Conservation (phyloP, 768 basidiomycete species). For the Chalciporus pseudorubinellus region DNA sequence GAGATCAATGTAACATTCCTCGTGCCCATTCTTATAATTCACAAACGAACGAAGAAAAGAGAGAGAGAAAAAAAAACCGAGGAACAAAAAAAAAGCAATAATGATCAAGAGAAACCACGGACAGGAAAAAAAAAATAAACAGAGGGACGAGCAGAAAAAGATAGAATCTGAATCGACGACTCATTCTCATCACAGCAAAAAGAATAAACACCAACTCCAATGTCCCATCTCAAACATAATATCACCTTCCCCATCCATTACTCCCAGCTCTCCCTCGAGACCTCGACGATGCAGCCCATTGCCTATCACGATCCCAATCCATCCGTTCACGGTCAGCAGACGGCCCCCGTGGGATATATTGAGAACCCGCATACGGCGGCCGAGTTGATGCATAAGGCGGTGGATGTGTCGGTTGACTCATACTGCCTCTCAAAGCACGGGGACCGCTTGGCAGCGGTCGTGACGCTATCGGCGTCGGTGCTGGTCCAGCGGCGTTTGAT, state of each 20-base stretch:
- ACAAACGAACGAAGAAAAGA: constrained; percentile 6
- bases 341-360: constrained; percentile 48
- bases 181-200: constrained; percentile 15
- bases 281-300: constrained; percentile 26
- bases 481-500: constrained; percentile 19
- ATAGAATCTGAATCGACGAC: neutral
- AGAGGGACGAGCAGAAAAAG: neutral
- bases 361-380: constrained; percentile 28
- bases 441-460: constrained; percentile 40
- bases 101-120: constrained; percentile 28
- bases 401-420: constrained; percentile 22
- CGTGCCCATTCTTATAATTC: constrained; percentile 9
- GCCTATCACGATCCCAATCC: constrained; percentile 46
- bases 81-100: constrained; percentile 29
- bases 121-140: constrained; percentile 2
- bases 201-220: neutral
- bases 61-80: constrained; percentile 1
- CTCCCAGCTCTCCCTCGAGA: constrained; percentile 36
- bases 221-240: neutral
- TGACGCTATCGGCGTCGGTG: constrained; percentile 24
- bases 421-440: constrained; percentile 36
- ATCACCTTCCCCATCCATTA: constrained; percentile 35
- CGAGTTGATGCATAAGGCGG: constrained; percentile 15
- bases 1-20: constrained; percentile 4
- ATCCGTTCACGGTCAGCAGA: constrained; percentile 49